These are phyloP conservation scores for Marasmius sp. DNA, from an alignment of 1,284 basidiomycete genomes.

Conservation along the genomic window DNA sequence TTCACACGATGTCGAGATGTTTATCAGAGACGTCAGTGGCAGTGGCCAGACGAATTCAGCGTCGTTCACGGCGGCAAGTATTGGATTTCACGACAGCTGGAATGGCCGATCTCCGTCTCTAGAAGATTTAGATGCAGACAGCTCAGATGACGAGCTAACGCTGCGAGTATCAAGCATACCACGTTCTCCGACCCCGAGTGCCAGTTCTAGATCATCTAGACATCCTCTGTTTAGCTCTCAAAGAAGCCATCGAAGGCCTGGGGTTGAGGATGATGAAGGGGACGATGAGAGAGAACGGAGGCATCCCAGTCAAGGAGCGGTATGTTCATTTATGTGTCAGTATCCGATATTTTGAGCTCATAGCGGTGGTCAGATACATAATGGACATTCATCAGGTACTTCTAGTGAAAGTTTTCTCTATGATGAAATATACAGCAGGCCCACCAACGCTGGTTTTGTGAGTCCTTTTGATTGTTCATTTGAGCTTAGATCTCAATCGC, in stretches of 20 bases:
- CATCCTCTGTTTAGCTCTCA: constrained; percentile 3
- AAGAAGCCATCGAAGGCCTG: constrained; percentile 40
- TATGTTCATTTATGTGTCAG: background rate
- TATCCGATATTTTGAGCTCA: no score
- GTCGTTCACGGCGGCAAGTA: background rate
- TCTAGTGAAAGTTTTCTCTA: no score
- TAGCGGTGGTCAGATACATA: no score
- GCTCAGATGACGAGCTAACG: background rate
- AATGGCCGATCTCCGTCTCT: constrained; percentile 25
- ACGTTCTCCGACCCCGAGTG: background rate
- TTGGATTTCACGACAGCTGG: constrained; percentile 27
- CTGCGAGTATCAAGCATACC: background rate
- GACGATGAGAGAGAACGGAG: constrained; percentile 51
- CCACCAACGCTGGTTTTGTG: no score
- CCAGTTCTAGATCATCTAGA: background rate
- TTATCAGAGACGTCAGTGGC: background rate
- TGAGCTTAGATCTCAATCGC: no score
- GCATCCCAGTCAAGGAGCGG: constrained; percentile 52
- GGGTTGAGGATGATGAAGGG: constrained; percentile 53
- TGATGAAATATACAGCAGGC: no score
- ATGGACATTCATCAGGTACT: no score
- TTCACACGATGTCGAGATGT: background rate
- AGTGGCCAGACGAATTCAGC: background rate
- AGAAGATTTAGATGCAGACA: constrained; percentile 6
- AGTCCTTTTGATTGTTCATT: no score